phyloP scores from a whole-genome alignment of 805 yeast species.

The Suhomyces faveliae region DNA sequence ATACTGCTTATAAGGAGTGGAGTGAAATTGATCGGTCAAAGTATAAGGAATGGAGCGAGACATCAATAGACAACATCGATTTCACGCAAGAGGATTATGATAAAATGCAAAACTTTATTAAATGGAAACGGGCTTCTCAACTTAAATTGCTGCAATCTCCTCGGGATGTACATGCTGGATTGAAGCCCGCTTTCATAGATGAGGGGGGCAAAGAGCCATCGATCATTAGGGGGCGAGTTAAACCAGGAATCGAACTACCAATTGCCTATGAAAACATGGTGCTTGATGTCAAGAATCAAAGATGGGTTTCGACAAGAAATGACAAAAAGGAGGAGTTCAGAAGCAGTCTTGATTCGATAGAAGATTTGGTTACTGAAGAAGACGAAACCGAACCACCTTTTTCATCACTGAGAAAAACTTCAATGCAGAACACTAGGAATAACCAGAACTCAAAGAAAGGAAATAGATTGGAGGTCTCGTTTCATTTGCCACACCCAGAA shows the following conservation, averaged over 20 bases:
- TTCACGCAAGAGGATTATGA: conserved; percentile 17
- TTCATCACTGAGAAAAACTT: background rate
- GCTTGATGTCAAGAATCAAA: conserved; percentile 19
- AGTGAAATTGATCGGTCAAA: conserved; percentile 1
- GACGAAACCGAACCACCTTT: conserved; percentile 2
- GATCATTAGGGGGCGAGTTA: conserved; percentile 30
- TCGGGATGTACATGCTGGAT: background rate
- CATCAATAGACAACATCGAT: conserved; percentile 22
- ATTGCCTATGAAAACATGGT: conserved; percentile 31
- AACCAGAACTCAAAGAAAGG: conserved; percentile 7
- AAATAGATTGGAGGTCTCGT: conserved; percentile 37
- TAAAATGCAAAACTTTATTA: conserved; percentile 23
- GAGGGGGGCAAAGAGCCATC: conserved; percentile 7
- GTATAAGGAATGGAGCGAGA: conserved; percentile 9
- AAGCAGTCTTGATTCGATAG: conserved; percentile 39
- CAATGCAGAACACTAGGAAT: background rate
- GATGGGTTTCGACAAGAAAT: conserved; percentile 18
- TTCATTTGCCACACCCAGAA: conserved; percentile 34
- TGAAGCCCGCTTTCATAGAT: conserved; percentile 10
- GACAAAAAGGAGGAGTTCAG: conserved; percentile 21
- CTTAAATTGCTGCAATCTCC: conserved; percentile 22
- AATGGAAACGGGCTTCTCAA: conserved; percentile 41
- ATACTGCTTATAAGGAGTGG: background rate
- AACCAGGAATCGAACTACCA: conserved; percentile 35
- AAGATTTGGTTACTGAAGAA: conserved; percentile 27